Conservation (phyloP, 192 early-diverging fungal species). For the Gryganskiella cystojenkinii region DNA sequence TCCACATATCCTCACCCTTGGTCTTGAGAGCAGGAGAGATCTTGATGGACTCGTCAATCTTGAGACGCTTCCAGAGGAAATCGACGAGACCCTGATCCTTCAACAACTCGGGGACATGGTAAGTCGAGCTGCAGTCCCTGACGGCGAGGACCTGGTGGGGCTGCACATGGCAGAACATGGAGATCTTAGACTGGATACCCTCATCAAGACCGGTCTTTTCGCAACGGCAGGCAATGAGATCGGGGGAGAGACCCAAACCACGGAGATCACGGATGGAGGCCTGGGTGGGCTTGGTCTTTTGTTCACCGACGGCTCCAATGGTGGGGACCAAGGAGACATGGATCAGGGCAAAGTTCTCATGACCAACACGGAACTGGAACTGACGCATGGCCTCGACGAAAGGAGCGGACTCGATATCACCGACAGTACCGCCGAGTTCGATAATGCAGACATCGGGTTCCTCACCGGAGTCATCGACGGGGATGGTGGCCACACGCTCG, state of each 20-base stretch:
- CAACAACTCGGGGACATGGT: slow-evolving; percentile 51
- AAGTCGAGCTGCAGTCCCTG: slow-evolving; percentile 92
- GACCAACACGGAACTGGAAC: slow-evolving; percentile 99
- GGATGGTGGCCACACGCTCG: slow-evolving; percentile 90
- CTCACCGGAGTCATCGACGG: slow-evolving; percentile 84
- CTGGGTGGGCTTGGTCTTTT: slow-evolving; percentile 99
- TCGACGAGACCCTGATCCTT: slow-evolving; percentile 42
- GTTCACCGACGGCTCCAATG: slow-evolving; percentile 94
- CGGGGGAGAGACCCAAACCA: slow-evolving; percentile 92
- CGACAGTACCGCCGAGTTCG: slow-evolving; percentile 98
- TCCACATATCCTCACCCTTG: slow-evolving; percentile 36
- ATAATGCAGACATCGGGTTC: slow-evolving; percentile 98
- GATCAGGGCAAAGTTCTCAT: slow-evolving; percentile 97
- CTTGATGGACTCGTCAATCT: slow-evolving; percentile 34
- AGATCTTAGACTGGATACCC: slow-evolving; percentile 89
- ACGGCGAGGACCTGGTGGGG: slow-evolving; percentile 91
- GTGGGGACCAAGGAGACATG: slow-evolving; percentile 97
- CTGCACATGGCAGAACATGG: slow-evolving; percentile 98
- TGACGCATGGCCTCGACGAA: slow-evolving; percentile 99
- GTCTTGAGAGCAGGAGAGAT: slow-evolving; percentile 30
- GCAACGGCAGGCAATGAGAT: slow-evolving; percentile 67
- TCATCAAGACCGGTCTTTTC: slow-evolving; percentile 74
- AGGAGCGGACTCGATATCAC: slow-evolving; percentile 98
- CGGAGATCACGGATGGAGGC: slow-evolving; percentile 91
- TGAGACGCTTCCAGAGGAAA: slow-evolving; percentile 44